These are phyloP conservation scores for Intubia oerlemansii DNA, from an alignment of 2,329 filamentous ascomycete genomes.

Conservation along the genomic window DNA sequence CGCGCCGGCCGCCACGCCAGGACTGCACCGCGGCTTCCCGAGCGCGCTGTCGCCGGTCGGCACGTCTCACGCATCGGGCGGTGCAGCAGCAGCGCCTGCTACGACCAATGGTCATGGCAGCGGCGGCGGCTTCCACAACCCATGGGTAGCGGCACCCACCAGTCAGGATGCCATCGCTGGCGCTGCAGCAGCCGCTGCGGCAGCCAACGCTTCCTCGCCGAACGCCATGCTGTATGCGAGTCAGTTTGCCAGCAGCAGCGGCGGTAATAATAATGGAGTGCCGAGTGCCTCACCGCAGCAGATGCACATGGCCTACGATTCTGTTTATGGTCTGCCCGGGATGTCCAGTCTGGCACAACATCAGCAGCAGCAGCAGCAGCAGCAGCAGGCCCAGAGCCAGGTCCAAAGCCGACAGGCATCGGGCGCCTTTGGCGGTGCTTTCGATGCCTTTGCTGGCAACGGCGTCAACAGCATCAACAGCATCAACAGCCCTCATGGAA, in stretches of 20 bases:
- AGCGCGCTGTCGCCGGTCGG: slow-evolving; percentile 7
- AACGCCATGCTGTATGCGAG: slow-evolving; percentile 9
- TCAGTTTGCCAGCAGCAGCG: slow-evolving; percentile 11
- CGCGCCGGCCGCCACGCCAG: too few species aligned
- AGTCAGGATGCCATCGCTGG: too few species aligned
- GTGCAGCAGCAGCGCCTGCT: background rate
- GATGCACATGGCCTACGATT: too few species aligned
- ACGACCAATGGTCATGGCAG: background rate
- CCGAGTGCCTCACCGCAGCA: too few species aligned
- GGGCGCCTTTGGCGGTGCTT: too few species aligned
- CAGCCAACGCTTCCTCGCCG: background rate
- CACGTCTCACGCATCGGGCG: background rate
- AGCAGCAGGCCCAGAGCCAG: background rate
- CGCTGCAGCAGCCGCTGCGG: slow-evolving; percentile 1
- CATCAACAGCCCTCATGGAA: too few species aligned
- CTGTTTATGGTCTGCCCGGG: too few species aligned
- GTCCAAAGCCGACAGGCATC: too few species aligned
- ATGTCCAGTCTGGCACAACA: slow-evolving; percentile 10
- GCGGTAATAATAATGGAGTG: too few species aligned
- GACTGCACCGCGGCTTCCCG: slow-evolving; percentile 8
- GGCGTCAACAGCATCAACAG: too few species aligned
- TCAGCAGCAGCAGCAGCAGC: slow-evolving; percentile 1
- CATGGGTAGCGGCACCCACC: slow-evolving; percentile 1
- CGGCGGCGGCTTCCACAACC: slow-evolving; percentile 1
- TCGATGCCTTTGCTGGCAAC: too few species aligned